Evolutionary conservation across 2,329 filamentous ascomycete genomes (phyloP).

Genomic region (Ascocoryne sarcoides): DNA sequence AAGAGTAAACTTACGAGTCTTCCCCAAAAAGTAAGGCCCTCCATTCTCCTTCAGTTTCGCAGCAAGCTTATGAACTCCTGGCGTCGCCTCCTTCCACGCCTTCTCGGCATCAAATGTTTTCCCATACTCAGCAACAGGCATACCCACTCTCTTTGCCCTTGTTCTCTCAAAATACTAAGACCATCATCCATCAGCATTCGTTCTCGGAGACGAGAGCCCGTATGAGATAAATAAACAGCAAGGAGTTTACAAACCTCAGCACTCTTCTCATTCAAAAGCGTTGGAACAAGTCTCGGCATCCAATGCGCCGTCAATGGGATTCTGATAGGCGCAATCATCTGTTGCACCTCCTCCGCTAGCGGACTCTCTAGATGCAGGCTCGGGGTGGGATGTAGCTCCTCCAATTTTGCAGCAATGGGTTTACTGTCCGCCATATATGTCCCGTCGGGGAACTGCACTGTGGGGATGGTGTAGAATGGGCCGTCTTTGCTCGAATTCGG

Average conservation of each 20-base stretch:
- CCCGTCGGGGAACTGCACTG: constrained; percentile 46
- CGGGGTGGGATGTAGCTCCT: constrained; percentile 49
- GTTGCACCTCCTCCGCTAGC: constrained; percentile 36
- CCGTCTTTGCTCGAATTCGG: constrained; percentile 34
- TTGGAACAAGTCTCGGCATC: constrained; percentile 39
- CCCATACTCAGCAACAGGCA: constrained; percentile 41
- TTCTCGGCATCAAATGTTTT: constrained; percentile 39
- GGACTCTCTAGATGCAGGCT: constrained; percentile 49
- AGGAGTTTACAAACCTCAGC: too few relatives aligned
- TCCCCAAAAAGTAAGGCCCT: constrained; percentile 54
- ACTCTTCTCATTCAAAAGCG: constrained; percentile 43
- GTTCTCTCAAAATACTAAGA: constrained; percentile 51
- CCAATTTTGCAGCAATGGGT: constrained; percentile 49
- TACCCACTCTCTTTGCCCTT: constrained; percentile 40
- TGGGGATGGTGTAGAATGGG: constrained; percentile 44
- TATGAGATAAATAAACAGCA: too few relatives aligned
- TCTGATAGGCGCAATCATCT: constrained; percentile 30
- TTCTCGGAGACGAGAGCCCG: too few relatives aligned
- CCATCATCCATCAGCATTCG: too few relatives aligned
- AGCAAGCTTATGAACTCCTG: constrained; percentile 37
- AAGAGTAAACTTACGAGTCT: constrained; percentile 26
- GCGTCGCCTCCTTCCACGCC: constrained; percentile 39
- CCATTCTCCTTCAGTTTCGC: constrained; percentile 34
- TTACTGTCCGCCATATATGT: constrained; percentile 56
- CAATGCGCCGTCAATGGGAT: constrained; percentile 33